Evolutionary conservation across 169 alveolate genomes (phyloP).

Genomic region (Cystoisospora suis): DNA sequence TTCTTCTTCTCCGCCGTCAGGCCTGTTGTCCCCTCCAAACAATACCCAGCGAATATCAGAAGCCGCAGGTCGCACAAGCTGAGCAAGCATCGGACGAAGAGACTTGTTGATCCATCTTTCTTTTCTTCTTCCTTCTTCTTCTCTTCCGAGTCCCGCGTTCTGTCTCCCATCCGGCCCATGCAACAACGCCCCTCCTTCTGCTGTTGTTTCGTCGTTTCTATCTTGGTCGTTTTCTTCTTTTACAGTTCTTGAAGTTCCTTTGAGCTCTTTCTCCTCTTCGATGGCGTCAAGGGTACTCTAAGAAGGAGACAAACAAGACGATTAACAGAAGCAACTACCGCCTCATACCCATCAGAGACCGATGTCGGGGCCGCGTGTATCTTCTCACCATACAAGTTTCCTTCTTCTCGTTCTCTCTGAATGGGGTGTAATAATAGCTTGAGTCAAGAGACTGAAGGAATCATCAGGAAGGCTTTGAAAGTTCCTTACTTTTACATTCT

Average conservation of each 20-base stretch:
- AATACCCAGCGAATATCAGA: background rate
- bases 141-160: background rate
- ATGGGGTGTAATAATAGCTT: too few species aligned
- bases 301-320: background rate
- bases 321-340: too few species aligned
- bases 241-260: too few species aligned
- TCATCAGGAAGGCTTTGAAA: too few species aligned
- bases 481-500: too few species aligned
- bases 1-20: background rate
- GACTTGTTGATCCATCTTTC: background rate
- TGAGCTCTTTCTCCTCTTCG: background rate
- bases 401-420: too few species aligned
- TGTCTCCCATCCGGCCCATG: background rate
- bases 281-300: constrained; percentile 20
- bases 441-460: too few species aligned
- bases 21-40: too few species aligned
- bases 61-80: constrained; percentile 14
- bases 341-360: too few species aligned
- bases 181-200: background rate
- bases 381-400: too few species aligned
- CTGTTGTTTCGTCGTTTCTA: background rate
- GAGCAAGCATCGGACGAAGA: constrained; percentile 32
- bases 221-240: too few species aligned
- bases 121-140: background rate
- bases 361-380: too few species aligned